Percentiles rank a stretch among this genome's conserved stretches.
Conservation (phyloP, 2,329 filamentous ascomycete genomes). For the Mycosphaerella arachidis region DNA sequence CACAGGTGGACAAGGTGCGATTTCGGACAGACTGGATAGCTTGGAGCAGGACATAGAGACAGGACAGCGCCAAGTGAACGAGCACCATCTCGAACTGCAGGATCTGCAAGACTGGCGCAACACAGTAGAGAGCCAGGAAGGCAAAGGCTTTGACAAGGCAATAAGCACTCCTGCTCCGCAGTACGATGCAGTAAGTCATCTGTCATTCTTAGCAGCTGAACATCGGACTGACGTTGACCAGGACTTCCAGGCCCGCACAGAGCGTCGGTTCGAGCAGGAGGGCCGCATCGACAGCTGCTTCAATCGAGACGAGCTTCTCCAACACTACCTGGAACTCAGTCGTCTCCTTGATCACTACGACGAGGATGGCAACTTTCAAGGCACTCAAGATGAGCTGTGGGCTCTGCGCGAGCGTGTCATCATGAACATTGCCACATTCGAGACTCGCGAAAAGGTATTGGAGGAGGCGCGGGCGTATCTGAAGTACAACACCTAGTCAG, state of each 20-base stretch:
- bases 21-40: neutral
- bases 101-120: neutral
- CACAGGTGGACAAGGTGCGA: neutral
- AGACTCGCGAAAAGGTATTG: neutral
- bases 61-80: neutral
- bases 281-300: neutral
- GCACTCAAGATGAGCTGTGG: constrained; percentile 13
- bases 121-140: neutral
- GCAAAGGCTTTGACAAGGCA: neutral
- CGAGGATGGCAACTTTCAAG: constrained; percentile 6
- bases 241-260: neutral
- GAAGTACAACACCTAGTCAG: neutral
- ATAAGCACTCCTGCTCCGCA: neutral
- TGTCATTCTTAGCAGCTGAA: neutral
- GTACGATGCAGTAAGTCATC: neutral
- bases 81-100: neutral
- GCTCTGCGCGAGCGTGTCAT: constrained; percentile 12
- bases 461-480: constrained; percentile 4
- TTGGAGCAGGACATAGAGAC: neutral
- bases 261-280: neutral
- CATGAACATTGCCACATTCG: constrained; percentile 9
- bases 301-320: neutral
- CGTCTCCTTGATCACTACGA: neutral
- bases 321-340: constrained; percentile 2
- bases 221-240: neutral